phyloP scores from a whole-genome alignment of 352 stramenopile species.

The Globisporangium carolinianum region DNA sequence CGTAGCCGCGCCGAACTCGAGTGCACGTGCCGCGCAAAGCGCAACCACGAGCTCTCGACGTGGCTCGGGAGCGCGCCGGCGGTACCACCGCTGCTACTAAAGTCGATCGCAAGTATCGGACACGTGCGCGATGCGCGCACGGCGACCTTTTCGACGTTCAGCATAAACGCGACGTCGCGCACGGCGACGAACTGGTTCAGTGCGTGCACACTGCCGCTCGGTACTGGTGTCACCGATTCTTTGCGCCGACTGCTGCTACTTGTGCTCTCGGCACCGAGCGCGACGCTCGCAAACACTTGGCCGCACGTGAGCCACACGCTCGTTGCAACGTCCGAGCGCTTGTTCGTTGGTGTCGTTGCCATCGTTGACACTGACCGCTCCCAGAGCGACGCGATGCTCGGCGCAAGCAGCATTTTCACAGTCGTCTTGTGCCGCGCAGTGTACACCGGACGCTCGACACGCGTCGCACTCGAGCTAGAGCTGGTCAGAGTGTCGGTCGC shows the following conservation, averaged over 20 bases:
- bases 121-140: conserved; percentile 38
- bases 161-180: conserved; percentile 34
- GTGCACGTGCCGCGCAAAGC: conserved; percentile 36
- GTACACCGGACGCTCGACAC: conserved; percentile 5
- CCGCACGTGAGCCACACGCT: conserved; percentile 47
- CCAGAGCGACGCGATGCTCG: conserved; percentile 61
- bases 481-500: not conserved
- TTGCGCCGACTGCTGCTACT: conserved; percentile 11
- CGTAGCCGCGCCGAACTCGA: conserved; percentile 35
- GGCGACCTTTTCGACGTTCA: conserved; percentile 55
- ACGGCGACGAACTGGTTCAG: conserved; percentile 39
- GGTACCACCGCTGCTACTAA: conserved; percentile 19
- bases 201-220: conserved; percentile 19
- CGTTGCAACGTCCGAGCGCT: conserved; percentile 7
- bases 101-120: conserved; percentile 31
- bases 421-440: conserved; percentile 15
- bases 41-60: conserved; percentile 39
- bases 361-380: conserved; percentile 5
- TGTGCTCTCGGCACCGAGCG: conserved; percentile 23
- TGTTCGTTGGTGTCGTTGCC: not conserved
- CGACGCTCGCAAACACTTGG: conserved; percentile 55
- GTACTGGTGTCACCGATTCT: conserved; percentile 7
- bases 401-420: conserved; percentile 62
- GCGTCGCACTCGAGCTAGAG: no score
- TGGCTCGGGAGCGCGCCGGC: conserved; percentile 27